Base-by-base conservation (phyloP, 1,139 yeast species). In the Arxiozyma bovina region DNA sequence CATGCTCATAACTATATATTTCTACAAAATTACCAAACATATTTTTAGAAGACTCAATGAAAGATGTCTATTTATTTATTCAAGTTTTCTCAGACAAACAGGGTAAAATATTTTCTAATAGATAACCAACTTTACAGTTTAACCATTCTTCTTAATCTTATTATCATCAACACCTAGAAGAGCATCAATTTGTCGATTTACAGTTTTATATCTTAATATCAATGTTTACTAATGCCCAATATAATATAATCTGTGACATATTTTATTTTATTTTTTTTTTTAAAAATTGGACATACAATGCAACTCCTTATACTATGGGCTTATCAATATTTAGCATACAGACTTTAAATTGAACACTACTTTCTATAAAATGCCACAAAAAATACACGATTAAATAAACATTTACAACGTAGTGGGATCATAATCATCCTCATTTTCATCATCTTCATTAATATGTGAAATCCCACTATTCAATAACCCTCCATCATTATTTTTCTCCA, bases 341-440 rank as follows among this genome's bases (percentile, higher is more conserved):
- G 7, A 23, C 27, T 23, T 23, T 41, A n/a, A 41, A 41, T 41
- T 17, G 11, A 41, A 4, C 3, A n/a, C 21, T 41, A 4, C 15
- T 20, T 20, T 20, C 43, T 20, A n/a, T 18, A 41, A 41, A n/a
- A 20, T 41, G 11, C 43, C 43, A 41, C 3, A 30, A 21, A 43
- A 4, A 21, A 25, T 17, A 25, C 25, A 27, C 15, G 21, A 22
- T 20, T 1, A 18, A 11, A 18, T 18, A 45, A 23, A 4, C 18
- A 20, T 30, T n/a, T 30, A 45, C 27, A 45, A 9, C 2, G 20
- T 30, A 15, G 20, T 44, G 6, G 50, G 50, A 21, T 48, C 40
- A 38, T 23, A 41, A 40, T 45, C 50, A 40, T 30, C 45, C 12
- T 45, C 53, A 41, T 25, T 50, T 18, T 50, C 45, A 23, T 42